Evolutionary conservation across 495 filamentous ascomycete genomes (phyloP), one percentile per base, ranked within the genome.

Genomic region (Parathielavia hyrcaniae): DNA sequence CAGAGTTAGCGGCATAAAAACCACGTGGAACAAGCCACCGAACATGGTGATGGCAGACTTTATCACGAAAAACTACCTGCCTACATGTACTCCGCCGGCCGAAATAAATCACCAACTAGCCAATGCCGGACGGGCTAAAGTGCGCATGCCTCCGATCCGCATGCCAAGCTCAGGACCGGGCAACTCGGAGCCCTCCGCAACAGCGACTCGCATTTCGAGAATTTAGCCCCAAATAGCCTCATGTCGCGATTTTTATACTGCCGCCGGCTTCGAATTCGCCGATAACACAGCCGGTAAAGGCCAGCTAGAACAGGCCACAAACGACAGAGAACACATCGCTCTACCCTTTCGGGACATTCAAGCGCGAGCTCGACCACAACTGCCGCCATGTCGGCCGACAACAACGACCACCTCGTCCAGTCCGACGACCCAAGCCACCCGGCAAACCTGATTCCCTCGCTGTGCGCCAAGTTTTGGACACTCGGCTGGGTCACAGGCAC

Each of bases 401-500:
- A 81, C 70, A 84, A 86, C 69, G 87, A 96, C 75, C 81, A 91
- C 62, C 81, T 97, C 60, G 79, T 98, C 65, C 69, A 69, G 30
- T 89, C 87, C 9, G 61, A 72, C n/a, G 78, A 89, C 72, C 84
- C 86, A 9, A 72, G 90, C 57, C 95, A 97, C 71, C 93, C 93
- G 17, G 90, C 92, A 53, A 97, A 98, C 73, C 77, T 92, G 55
- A 97, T 98, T 61, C 91, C 90, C 52, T 83, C 85, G 40, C 80
- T 98, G 47, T 98, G 93, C 76, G 85, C 86, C 62, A 90, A 88
- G 65, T 98, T 98, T 74, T 97, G 96, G 79, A 88, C 80, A 23
- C 79, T 90, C 64, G 95, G 93, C 41, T 98, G 93, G 93, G 93
- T 97, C 17, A 96, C 93, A 39, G 93, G 93, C 43, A 98, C 93